phyloP scores from a whole-genome alignment of 148 eudicot genomes.

The Dysphania ambrosioides region DNA sequence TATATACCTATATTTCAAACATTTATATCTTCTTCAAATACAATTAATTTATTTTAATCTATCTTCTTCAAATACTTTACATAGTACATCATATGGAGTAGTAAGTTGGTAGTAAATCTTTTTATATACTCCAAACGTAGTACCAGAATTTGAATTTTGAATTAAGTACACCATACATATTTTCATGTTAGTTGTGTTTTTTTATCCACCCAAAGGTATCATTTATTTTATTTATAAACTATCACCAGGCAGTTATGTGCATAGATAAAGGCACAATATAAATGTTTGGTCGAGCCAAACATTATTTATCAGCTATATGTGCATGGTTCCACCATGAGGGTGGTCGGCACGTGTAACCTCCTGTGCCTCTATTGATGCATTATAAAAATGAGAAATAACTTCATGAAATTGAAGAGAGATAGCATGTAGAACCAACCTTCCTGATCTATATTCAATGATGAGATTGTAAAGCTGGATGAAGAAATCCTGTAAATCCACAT shows the following conservation, averaged over 20 bases:
- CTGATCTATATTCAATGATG: conserved; percentile 78
- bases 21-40: too few species aligned
- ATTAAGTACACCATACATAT: too few species aligned
- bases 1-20: neutral
- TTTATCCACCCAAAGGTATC: neutral
- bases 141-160: neutral
- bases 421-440: conserved; percentile 50
- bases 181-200: too few species aligned
- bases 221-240: too few species aligned
- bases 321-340: neutral
- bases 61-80: too few species aligned
- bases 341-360: neutral
- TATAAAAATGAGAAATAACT: neutral
- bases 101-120: neutral
- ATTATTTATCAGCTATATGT: neutral
- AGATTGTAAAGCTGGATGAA: conserved; percentile 81
- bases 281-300: neutral
- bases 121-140: neutral
- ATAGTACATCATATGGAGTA: too few species aligned
- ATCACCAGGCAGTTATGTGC: too few species aligned
- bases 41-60: too few species aligned
- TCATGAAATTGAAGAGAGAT: neutral
- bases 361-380: neutral
- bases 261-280: neutral
- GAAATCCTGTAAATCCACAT: conserved; percentile 91